These are phyloP conservation scores for Penicillium sp. DNA, from an alignment of 2,329 filamentous ascomycete genomes.

Conservation along the genomic window DNA sequence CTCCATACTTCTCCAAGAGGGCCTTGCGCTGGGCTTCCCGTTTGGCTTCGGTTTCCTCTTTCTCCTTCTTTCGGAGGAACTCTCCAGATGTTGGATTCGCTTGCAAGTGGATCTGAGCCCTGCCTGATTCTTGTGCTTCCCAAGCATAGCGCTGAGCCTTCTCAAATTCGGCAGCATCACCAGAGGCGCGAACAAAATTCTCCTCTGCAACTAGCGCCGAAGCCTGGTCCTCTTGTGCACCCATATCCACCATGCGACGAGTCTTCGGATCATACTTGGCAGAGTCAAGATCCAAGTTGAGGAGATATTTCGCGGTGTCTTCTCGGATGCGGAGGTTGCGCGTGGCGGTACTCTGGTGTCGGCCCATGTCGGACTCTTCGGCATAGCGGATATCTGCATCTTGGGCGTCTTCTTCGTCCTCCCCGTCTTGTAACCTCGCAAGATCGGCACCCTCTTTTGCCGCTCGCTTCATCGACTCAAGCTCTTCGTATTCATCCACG, in stretches of 20 bases:
- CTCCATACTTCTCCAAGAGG: constrained; percentile 81
- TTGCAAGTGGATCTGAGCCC: constrained; percentile 83
- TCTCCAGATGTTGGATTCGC: constrained; percentile 95
- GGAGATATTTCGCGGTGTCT: constrained; percentile 94
- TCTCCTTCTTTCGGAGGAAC: constrained; percentile 76
- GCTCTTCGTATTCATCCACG: constrained; percentile 84
- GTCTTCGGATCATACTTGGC: constrained; percentile 98
- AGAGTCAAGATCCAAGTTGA: constrained; percentile 93
- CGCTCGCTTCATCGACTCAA: constrained; percentile 71
- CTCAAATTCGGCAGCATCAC: constrained; percentile 92
- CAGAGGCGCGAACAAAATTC: constrained; percentile 83
- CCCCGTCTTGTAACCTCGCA: constrained; percentile 52
- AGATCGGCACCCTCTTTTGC: constrained; percentile 53
- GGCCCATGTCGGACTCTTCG: constrained; percentile 95
- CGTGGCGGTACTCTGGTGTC: constrained; percentile 87
- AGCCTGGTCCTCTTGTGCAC: constrained; percentile 76
- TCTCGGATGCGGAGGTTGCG: constrained; percentile 89
- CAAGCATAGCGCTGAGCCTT: constrained; percentile 87
- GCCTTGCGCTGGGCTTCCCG: constrained; percentile 68
- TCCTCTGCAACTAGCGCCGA: constrained; percentile 87
- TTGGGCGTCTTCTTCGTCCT: constrained; percentile 55
- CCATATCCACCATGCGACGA: constrained; percentile 82
- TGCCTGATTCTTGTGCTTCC: constrained; percentile 85
- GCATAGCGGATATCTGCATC: constrained; percentile 68
- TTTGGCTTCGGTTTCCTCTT: constrained; percentile 70